Conservation (phyloP, 495 filamentous ascomycete species). For the Jackrogersella minutella region DNA sequence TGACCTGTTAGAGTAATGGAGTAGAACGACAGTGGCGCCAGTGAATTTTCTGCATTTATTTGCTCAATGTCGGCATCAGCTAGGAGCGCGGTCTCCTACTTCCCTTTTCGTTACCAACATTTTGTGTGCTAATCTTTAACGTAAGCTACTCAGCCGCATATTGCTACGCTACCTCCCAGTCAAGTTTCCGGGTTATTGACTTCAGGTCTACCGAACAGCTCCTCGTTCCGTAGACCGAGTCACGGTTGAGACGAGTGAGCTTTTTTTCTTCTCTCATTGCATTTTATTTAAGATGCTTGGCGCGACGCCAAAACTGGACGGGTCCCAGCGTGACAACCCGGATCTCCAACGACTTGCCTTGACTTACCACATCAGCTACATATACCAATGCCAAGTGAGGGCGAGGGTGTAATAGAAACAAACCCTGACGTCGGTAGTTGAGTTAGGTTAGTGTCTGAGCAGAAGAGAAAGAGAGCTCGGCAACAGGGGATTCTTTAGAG, state of each 20-base stretch:
- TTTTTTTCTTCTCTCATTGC: too few species aligned
- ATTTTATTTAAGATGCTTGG: conserved; percentile 29
- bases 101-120: neutral
- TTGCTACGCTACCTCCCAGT: conserved; percentile 26
- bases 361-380: neutral
- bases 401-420: conserved; percentile 5
- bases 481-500: neutral
- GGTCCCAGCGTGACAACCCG: neutral
- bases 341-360: conserved; percentile 10
- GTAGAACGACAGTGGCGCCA: conserved; percentile 1
- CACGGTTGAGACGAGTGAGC: conserved; percentile 12
- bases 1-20: conserved; percentile 12
- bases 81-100: neutral
- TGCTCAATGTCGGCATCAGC: conserved; percentile 20
- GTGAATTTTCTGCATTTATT: neutral
- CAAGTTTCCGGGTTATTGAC: conserved; percentile 27
- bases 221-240: neutral
- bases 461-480: neutral
- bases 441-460: neutral
- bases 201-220: conserved; percentile 24
- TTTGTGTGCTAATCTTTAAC: conserved; percentile 13
- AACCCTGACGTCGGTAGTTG: conserved; percentile 15
- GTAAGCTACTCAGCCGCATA: conserved; percentile 41
- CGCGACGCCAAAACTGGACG: conserved; percentile 17
- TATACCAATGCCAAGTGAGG: conserved; percentile 8